These are phyloP conservation scores for Phaeotremella skinneri DNA, from an alignment of 768 basidiomycete genomes.

Conservation along the genomic window DNA sequence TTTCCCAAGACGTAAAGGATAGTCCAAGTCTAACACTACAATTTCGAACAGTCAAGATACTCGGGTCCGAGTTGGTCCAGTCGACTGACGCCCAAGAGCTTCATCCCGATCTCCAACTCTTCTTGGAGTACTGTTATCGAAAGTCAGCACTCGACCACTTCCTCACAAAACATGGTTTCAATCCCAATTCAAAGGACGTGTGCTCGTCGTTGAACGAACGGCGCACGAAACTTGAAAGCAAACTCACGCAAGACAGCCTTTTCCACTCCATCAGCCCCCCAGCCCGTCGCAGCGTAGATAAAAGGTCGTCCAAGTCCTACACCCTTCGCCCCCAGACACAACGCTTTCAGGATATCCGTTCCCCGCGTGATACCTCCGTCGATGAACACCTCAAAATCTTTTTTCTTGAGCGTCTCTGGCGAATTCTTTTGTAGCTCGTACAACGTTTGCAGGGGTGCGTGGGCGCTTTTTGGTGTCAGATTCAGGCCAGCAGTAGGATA, in stretches of 20 bases:
- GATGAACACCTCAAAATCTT: constrained; percentile 54
- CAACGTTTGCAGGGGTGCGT: constrained; percentile 67
- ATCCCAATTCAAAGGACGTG: neutral
- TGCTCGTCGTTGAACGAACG: neutral
- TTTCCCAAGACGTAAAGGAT: neutral
- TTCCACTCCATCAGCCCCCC: constrained; percentile 41
- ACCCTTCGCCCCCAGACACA: constrained; percentile 68
- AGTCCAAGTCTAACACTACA: neutral
- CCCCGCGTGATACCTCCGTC: constrained; percentile 58
- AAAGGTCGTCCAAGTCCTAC: constrained; percentile 84
- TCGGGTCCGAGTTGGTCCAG: constrained; percentile 67
- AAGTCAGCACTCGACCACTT: neutral
- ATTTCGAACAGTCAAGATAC: constrained; percentile 57
- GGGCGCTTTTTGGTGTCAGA: constrained; percentile 57
- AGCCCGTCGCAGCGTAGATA: constrained; percentile 62
- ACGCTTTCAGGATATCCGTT: constrained; percentile 57
- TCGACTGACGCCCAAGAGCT: constrained; percentile 65
- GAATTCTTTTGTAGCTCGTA: constrained; percentile 54
- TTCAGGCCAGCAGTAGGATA: neutral
- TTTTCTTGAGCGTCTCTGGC: constrained; percentile 53
- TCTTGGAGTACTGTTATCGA: constrained; percentile 59
- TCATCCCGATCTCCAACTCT: constrained; percentile 75
- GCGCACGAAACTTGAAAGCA: neutral
- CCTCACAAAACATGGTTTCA: neutral
- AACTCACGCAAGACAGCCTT: constrained; percentile 36